Conservation (phyloP, 2,329 filamentous ascomycete genomes). For the Colletotrichum australisinense region DNA sequence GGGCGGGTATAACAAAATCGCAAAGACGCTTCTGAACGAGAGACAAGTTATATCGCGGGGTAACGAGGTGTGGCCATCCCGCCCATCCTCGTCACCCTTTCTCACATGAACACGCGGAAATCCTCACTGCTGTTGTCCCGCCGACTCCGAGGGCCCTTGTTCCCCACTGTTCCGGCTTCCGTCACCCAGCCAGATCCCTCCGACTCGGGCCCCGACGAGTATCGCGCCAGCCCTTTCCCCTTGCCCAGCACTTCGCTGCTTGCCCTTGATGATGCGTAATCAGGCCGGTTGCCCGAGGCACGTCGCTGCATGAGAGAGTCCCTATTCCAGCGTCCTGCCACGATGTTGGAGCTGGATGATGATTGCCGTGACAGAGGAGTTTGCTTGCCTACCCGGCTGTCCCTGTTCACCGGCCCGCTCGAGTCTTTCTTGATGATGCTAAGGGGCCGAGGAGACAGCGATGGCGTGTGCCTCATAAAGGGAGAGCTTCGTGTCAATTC, state of each 20-base stretch:
- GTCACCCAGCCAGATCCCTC: conserved; percentile 36
- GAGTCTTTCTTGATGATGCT: conserved; percentile 33
- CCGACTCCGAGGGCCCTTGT: conserved; percentile 19
- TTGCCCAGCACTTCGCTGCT: conserved; percentile 33
- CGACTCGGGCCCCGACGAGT: conserved; percentile 27
- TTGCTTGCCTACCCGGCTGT: conserved; percentile 30
- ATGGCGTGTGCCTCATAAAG: conserved; percentile 19
- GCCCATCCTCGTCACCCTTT: background rate
- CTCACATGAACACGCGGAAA: conserved; percentile 35
- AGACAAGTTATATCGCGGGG: background rate
- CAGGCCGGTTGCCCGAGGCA: conserved; percentile 7
- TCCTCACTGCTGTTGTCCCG: conserved; percentile 26
- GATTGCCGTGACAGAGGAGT: conserved; percentile 17
- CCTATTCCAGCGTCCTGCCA: conserved; percentile 28
- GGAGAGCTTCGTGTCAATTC: conserved; percentile 31
- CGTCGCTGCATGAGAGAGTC: conserved; percentile 22
- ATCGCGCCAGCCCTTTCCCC: conserved; percentile 25
- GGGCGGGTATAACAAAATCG: conserved; percentile 34
- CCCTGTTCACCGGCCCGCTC: conserved; percentile 18
- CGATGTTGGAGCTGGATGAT: conserved; percentile 29
- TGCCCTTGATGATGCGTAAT: conserved; percentile 24
- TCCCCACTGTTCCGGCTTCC: conserved; percentile 28
- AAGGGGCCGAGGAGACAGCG: conserved; percentile 32
- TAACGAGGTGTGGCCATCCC: background rate
- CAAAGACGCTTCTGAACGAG: conserved; percentile 27